phyloP scores from a whole-genome alignment of 2,329 filamentous ascomycete genomes.

The Aspergillus fumigatiaffinis region DNA sequence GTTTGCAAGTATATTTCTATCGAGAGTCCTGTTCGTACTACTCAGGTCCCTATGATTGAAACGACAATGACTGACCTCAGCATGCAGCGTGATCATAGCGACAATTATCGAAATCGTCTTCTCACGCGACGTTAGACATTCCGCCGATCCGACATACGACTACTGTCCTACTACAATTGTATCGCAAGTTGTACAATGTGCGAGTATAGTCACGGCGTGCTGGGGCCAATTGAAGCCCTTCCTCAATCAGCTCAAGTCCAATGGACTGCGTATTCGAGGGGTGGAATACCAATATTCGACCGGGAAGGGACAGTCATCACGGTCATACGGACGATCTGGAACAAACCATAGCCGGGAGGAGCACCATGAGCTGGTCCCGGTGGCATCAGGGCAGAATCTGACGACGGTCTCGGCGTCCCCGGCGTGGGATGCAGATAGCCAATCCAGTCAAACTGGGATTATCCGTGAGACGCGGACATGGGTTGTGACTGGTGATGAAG shows the following conservation, averaged over 20 bases:
- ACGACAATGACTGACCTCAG: neutral
- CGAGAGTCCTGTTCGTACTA: conserved; percentile 16
- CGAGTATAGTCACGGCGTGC: conserved; percentile 23
- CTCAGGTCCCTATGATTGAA: neutral
- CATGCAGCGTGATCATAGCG: conserved; percentile 10
- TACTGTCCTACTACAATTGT: conserved; percentile 18
- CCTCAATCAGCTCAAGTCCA: conserved; percentile 18
- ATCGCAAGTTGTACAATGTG: conserved; percentile 16
- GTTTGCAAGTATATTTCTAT: conserved; percentile 20
- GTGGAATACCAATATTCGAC: conserved; percentile 8
- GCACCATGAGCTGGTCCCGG: conserved; percentile 4
- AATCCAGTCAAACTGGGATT: conserved; percentile 16
- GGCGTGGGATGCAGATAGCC: conserved; percentile 15
- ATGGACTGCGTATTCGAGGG: conserved; percentile 14
- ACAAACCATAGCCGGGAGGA: neutral
- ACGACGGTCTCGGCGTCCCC: conserved; percentile 8
- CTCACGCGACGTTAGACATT: conserved; percentile 4
- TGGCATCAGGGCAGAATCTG: conserved; percentile 2
- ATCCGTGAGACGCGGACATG: conserved; percentile 15
- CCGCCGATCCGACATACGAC: conserved; percentile 14
- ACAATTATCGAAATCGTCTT: conserved; percentile 13
- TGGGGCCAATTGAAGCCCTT: conserved; percentile 20
- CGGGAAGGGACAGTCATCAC: neutral
- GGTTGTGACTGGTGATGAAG: conserved; percentile 7
- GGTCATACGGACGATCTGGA: neutral